Evolutionary conservation across 2,329 filamentous ascomycete genomes (phyloP), one percentile per base, ranked within the genome.

Genomic region (Corniculantispora saksenae): DNA sequence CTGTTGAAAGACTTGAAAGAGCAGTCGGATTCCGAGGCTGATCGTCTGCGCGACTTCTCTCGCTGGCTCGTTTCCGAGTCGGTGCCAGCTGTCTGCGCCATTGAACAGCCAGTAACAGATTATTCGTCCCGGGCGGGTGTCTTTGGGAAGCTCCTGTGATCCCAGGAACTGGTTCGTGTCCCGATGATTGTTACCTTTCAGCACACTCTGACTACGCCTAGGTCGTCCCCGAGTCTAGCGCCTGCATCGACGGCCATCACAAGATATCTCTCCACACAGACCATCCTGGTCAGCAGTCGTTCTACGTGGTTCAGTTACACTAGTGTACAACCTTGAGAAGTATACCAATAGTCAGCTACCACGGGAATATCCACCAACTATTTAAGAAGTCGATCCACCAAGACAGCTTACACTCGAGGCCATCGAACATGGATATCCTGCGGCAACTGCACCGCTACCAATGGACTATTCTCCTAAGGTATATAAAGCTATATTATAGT

Each of bases 11-110:
- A 35, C 2, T 40, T 67, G 21, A 62, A 64, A 62, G 47, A 55
- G 35, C 27, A 38, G 15, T 62, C 35, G 13, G 65, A 61, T 66
- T 59, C 66, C 25, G 40, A 56, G 35, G 32, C 17, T 25, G 66
- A 67, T 64, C 66, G 66, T 61, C 63, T 67, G 29, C 66, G 57
- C n/a, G 66, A 65, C 38, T 67, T 67, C 45, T 65, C 66, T 23
- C 47, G 25, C 47, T 67, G 59, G 66, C 59, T 66, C 25, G 63
- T 63, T 27, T 56, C 40, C 27, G 59, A 67, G 40, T 67, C 63
- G 13, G 63, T 67, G 54, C 54, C 27, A 32, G 59, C 63, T 25
- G 40, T 67, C n/a, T 67, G 59, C 63, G 43, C 25, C 8, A 63
- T 67, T 27, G 66, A 67, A 23, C 53, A 67, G 66, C 60, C 63